Evolutionary conservation across 805 yeast species (phyloP), one percentile per base, ranked within the genome.

Genomic region (Tetrapisispora phaffii): DNA sequence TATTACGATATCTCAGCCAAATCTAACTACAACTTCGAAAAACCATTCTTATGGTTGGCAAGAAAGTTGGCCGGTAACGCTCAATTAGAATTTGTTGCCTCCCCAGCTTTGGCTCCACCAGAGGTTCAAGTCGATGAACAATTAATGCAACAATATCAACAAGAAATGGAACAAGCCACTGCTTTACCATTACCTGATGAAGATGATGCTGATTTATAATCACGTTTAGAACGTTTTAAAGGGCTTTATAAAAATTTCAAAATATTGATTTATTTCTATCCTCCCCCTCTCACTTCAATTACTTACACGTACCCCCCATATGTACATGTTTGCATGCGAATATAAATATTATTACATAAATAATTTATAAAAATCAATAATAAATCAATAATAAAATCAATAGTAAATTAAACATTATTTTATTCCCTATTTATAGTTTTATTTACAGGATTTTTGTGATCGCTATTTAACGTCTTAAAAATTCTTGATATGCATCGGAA

Each of bases 161-260:
- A 88, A 68, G 98, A 93, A 77, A 90, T 93, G 95, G 97, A 87
- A 70, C 94, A 85, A 75, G 99, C 99, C 64, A 87, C 97, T 60
- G 96, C 97, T 58, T 78, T 93, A 80, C 98, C 99, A 71, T 83
- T 93, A 71, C 99, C 99, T 58, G 99, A 93, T 75, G 99, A 93
- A 77, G 99, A 93, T 70, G 99, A 93, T 67, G 97, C 96, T 66
- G 99, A 93, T 74, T 85, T 93, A 75, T 93, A 87, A 76, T 29
- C 33, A 39, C 24, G 9, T 26, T 16, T 34, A 21, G 8, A 34
- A 21, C 20, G 10, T 12, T 32, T 32, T 34, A 20, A 21, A 13
- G 17, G 38, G 26, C 21, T 13, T 20, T 3, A 33, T 33, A 34
- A 9, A 34, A 6, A 12, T 4, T n/a, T 28, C 31, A 28, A 28